Evolutionary conservation across 345 rosid genomes (phyloP), one percentile per base, ranked within the genome.

Genomic region (Rubroshorea leprosula): DNA sequence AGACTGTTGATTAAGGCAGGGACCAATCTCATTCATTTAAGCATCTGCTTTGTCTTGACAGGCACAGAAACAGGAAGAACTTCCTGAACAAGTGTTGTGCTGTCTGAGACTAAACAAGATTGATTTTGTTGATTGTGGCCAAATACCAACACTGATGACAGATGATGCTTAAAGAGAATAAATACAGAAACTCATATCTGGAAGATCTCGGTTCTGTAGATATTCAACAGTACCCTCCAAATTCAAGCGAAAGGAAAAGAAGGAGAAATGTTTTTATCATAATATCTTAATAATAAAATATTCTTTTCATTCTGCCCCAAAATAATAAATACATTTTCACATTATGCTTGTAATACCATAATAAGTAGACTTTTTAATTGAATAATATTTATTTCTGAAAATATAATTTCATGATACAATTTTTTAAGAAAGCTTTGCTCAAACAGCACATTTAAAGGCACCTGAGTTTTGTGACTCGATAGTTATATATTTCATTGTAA

Each of bases 61-160:
- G 98, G 96, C 98, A 20, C 98, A 91, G 44, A 91, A 80, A 64
- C 90, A 80, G n/a, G 98, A 88, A 53, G 98, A 91, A 67, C 66
- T 91, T 49, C 98, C 98, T 0, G 98, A 91, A 71, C 79, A 81
- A 65, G 77, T 84, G 22, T 41, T 91, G 16, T 91, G 98, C 62
- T 88, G 98, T 66, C 57, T 91, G 64, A 79, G 98, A 69, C 59
- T 91, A 57, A 86, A 76, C 89, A 86, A 84, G 88, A 80, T 88
- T 22, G 90, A 88, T 44, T 91, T 91, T 35, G 75, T 78, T 3
- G 81, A 91, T 68, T 75, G 57, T 17, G 95, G 95, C 38, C 92
- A 88, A 53, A 77, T 86, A 44, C 96, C 92, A 0, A 83, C 77
- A 23, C 73, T 91, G 1, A 18, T 77, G 67, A 75, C 80, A 1